Percentiles rank a stretch among this genome's conserved stretches.
Evolutionary conservation across 2,329 filamentous ascomycete species (phyloP).

Genomic region (Aspergillus sp.): DNA sequence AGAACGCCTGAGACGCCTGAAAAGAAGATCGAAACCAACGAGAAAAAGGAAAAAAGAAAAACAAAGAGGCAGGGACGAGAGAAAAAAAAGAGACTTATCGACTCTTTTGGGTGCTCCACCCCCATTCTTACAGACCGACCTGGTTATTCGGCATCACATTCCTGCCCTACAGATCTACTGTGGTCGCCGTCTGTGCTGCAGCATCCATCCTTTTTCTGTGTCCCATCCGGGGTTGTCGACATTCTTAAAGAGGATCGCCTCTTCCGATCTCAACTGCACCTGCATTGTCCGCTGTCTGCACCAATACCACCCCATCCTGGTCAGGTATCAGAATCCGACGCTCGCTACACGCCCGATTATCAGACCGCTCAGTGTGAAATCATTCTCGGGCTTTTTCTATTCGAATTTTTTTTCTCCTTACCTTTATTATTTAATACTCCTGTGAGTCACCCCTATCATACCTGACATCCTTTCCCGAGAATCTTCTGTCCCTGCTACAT

Average conservation of each 20-base stretch:
- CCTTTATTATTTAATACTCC: slow-evolving; percentile 14
- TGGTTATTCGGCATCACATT: slow-evolving; percentile 25
- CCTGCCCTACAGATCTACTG: slow-evolving; percentile 26
- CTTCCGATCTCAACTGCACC: slow-evolving; percentile 38
- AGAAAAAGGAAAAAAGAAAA: slow-evolving; percentile 11
- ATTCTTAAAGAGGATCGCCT: slow-evolving; percentile 34
- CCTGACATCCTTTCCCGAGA: not conserved
- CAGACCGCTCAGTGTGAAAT: slow-evolving; percentile 16
- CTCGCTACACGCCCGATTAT: slow-evolving; percentile 16
- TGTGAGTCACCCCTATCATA: slow-evolving; percentile 15
- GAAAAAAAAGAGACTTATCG: slow-evolving; percentile 17
- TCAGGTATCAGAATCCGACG: slow-evolving; percentile 24
- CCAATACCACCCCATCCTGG: slow-evolving; percentile 24
- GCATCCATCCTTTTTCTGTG: slow-evolving; percentile 15
- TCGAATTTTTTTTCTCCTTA: slow-evolving; percentile 7
- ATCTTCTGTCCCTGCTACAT: slow-evolving; percentile 1
- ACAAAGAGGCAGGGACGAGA: slow-evolving; percentile 4
- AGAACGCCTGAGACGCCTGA: slow-evolving; percentile 7
- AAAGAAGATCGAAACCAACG: not conserved
- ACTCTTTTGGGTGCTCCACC: slow-evolving; percentile 16
- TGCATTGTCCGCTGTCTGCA: slow-evolving; percentile 25
- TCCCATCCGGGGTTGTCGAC: slow-evolving; percentile 20
- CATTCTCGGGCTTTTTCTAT: slow-evolving; percentile 10
- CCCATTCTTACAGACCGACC: slow-evolving; percentile 18
- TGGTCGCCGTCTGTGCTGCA: slow-evolving; percentile 16